Base-by-base conservation (phyloP, 2,329 filamentous ascomycete species). In the Neurospora sp. region DNA sequence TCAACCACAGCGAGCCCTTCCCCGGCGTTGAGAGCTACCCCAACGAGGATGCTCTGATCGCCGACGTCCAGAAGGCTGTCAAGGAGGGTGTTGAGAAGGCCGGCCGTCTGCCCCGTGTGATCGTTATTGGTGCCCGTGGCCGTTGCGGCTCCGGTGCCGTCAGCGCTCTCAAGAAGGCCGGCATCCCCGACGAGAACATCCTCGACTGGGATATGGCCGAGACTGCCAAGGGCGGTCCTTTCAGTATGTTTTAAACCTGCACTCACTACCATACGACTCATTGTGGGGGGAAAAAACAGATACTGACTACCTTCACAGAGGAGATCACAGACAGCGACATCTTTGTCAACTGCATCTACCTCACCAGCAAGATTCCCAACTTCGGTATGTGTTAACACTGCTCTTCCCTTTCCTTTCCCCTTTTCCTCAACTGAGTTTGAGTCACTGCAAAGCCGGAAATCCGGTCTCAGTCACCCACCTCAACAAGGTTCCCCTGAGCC, bases 291-390 rank as follows among this genome's bases (percentile, higher is more conserved):
- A 15, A 15, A 11, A 58, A 19, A 11, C 8, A 10, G 9, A 17
- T 62, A 58, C 71, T 75, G 67, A 75, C 69, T 13, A 28, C 23
- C 13, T 4, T n/a, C 19, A 17, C 71, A 76, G 81, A 84, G 73
- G 92, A 96, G 82, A 93, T 96, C 76, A 84, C 89, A 66, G 87
- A 93, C 80, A 86, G 84, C 72, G 89, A 92, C 76, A 90, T 93
- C 78, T 93, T 93, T 78, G 85, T 96, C 79, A 96, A 96, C 84
- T 93, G 91, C 86, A 95, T 97, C 79, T 97, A 97, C 82, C 89
- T 97, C 58, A 74, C 74, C 71, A 74, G 88, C 75, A 87, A 90
- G 78, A 94, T 96, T 74, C 91, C 92, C 36, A 91, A 91, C 40
- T 97, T 97, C 78, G 74, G 74, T 76, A 58, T 13, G 67, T 36